Conservation (phyloP, 164 flowering plant genomes). For the Dillenia suffruticosa region DNA sequence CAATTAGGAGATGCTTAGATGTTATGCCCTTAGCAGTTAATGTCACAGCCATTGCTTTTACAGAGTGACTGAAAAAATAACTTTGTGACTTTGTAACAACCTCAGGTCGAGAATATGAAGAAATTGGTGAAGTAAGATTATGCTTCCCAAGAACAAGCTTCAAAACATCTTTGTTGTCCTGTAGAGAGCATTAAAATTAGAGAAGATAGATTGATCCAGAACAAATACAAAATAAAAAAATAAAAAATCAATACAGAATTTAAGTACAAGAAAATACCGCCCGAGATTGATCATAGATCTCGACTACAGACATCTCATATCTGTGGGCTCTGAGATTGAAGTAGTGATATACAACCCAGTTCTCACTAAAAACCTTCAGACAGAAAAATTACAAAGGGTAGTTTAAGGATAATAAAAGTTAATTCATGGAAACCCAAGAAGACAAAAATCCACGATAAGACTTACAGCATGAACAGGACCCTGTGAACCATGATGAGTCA, state of each 20-base stretch:
- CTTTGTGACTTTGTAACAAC: constrained; percentile 77
- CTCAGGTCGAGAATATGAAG: constrained; percentile 89
- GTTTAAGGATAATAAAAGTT: background rate
- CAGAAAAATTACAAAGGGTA: constrained; percentile 7
- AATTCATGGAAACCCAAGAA: background rate
- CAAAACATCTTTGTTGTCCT: constrained; percentile 92
- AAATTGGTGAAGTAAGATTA: constrained; percentile 82
- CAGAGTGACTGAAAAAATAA: constrained; percentile 85
- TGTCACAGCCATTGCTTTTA: constrained; percentile 82
- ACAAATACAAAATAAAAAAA: background rate
- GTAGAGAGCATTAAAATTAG: constrained; percentile 13
- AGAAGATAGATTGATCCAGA: background rate
- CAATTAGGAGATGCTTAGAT: constrained; percentile 92
- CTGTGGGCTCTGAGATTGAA: constrained; percentile 96
- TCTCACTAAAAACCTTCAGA: constrained; percentile 88
- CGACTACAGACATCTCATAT: constrained; percentile 97
- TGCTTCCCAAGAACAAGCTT: constrained; percentile 93
- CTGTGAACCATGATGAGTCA: constrained; percentile 71
- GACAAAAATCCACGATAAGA: constrained; percentile 9
- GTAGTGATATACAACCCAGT: constrained; percentile 99
- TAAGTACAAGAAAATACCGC: constrained; percentile 48
- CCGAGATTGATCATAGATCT: constrained; percentile 95
- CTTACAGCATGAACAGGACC: constrained; percentile 98
- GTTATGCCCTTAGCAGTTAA: constrained; percentile 96
- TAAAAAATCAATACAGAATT: no score